These are phyloP conservation scores for Sutorius australiensis DNA, from an alignment of 768 basidiomycete genomes.

Conservation along the genomic window DNA sequence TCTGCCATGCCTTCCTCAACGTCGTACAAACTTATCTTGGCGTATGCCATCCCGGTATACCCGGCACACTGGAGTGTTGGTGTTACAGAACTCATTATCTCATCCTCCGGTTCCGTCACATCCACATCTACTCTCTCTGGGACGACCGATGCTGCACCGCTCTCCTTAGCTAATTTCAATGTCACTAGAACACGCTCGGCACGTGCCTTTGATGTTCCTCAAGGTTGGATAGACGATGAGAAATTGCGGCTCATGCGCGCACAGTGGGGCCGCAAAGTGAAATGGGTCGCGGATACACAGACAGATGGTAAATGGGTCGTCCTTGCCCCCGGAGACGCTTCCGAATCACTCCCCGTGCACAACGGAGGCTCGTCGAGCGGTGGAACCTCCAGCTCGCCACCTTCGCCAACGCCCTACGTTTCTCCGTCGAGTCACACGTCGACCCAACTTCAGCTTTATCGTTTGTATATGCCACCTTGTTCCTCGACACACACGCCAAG, in stretches of 20 bases:
- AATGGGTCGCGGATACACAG: slow-evolving; percentile 65
- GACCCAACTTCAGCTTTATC: slow-evolving; percentile 68
- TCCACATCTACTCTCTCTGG: slow-evolving; percentile 6
- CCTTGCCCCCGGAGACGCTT: slow-evolving; percentile 56
- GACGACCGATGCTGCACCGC: slow-evolving; percentile 8
- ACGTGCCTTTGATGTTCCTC: slow-evolving; percentile 67
- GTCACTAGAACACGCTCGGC: slow-evolving; percentile 59
- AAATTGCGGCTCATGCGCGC: slow-evolving; percentile 62
- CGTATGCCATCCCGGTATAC: slow-evolving; percentile 74
- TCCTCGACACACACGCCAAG: slow-evolving; percentile 55
- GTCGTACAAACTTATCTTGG: slow-evolving; percentile 69
- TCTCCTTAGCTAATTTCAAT: slow-evolving; percentile 35
- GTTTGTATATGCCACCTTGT: slow-evolving; percentile 55
- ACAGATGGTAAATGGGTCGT: slow-evolving; percentile 87
- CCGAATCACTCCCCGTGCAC: slow-evolving; percentile 12
- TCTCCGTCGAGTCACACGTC: slow-evolving; percentile 43
- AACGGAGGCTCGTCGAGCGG: slow-evolving; percentile 19
- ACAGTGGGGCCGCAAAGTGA: slow-evolving; percentile 76
- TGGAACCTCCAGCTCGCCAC: slow-evolving; percentile 17
- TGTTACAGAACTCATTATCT: slow-evolving; percentile 71
- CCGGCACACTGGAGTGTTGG: slow-evolving; percentile 79
- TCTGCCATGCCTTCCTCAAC: slow-evolving; percentile 51
- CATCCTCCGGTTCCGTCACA: slow-evolving; percentile 23
- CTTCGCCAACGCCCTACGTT: slow-evolving; percentile 27
- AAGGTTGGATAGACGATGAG: slow-evolving; percentile 66